Conservation (phyloP, 257 asterid species). For the Solanum infundibuliforme region DNA sequence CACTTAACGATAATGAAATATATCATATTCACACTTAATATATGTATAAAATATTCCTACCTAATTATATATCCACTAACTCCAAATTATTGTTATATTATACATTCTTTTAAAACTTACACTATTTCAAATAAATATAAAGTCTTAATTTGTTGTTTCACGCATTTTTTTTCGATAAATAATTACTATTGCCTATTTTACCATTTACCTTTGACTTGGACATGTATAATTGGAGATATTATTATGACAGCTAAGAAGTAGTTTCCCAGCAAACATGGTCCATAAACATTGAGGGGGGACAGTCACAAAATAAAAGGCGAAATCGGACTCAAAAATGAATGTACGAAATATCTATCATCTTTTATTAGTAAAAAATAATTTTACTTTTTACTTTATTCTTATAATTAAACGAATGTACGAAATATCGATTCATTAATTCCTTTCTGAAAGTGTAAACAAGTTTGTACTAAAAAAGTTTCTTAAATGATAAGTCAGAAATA, state of each 20-base stretch:
- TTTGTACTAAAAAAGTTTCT: background rate
- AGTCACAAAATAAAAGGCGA: too few species aligned
- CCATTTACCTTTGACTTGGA: background rate
- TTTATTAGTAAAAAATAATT: too few species aligned
- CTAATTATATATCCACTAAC: background rate
- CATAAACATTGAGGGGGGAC: background rate
- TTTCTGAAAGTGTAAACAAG: background rate
- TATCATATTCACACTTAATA: too few species aligned
- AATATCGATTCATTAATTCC: background rate
- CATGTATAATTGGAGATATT: background rate
- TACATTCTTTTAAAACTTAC: background rate
- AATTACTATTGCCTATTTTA: background rate
- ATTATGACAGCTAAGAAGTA: background rate
- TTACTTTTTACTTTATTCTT: too few species aligned
- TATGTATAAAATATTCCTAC: background rate
- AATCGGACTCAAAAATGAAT: too few species aligned
- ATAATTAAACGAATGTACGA: too few species aligned
- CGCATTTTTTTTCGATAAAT: background rate
- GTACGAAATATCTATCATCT: too few species aligned
- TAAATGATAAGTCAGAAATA: background rate
- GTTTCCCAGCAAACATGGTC: background rate
- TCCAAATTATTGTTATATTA: background rate
- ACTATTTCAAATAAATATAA: background rate
- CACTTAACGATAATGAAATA: too few species aligned
- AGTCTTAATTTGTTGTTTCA: background rate